A percentile compares a stretch with the other conserved stretches of the same genome.
These are phyloP conservation scores for Metschnikowia similis DNA, from an alignment of 805 yeast genomes.

Conservation along the genomic window DNA sequence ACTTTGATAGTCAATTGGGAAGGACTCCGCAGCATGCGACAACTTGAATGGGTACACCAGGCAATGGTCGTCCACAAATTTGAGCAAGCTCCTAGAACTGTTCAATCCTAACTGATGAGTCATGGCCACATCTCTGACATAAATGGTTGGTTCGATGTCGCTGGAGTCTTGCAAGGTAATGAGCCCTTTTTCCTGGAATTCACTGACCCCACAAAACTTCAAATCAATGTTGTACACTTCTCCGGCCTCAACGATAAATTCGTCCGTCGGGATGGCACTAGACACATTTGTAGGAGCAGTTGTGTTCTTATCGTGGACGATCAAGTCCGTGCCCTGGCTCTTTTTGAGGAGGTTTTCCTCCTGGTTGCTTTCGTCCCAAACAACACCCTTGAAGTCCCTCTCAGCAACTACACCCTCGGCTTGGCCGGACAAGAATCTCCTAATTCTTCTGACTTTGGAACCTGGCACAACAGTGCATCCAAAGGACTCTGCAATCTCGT, in stretches of 20 bases:
- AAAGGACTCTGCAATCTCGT: constrained; percentile 79
- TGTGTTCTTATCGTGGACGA: constrained; percentile 12
- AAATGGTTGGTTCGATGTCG: constrained; percentile 66
- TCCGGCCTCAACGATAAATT: constrained; percentile 68
- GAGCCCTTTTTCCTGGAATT: constrained; percentile 56
- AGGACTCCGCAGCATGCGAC: constrained; percentile 58
- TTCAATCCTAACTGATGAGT: constrained; percentile 71
- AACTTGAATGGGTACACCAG: constrained; percentile 93
- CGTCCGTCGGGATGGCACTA: constrained; percentile 70
- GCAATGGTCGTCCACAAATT: constrained; percentile 62
- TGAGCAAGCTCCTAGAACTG: constrained; percentile 66
- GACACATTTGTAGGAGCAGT: constrained; percentile 24
- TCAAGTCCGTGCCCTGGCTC: constrained; percentile 15
- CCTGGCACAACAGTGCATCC: constrained; percentile 89
- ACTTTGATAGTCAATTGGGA: constrained; percentile 48
- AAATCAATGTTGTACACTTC: constrained; percentile 86
- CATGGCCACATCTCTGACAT: constrained; percentile 83
- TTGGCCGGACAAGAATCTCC: constrained; percentile 95
- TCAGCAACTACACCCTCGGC: constrained; percentile 90
- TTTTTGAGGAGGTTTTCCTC: constrained; percentile 53
- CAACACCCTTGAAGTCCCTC: constrained; percentile 87
- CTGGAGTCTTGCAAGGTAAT: constrained; percentile 66
- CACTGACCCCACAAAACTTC: constrained; percentile 64
- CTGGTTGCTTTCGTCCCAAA: constrained; percentile 80
- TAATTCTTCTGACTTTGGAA: constrained; percentile 82